These are phyloP conservation scores for Solidago caesia DNA, from an alignment of 129 eudicot species.

Conservation along the genomic window DNA sequence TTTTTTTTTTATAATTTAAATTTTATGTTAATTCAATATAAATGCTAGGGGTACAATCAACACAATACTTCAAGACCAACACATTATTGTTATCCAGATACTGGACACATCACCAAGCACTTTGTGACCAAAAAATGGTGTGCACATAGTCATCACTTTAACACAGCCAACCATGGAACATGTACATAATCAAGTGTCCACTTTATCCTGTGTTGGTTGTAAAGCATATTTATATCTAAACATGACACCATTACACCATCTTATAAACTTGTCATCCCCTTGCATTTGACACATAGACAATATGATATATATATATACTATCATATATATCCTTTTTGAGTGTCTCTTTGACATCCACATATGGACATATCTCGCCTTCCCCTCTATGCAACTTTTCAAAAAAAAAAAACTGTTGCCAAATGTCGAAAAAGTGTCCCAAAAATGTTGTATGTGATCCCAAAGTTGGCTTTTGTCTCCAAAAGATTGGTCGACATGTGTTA, in stretches of 20 bases:
- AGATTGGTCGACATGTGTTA: conserved; percentile 18
- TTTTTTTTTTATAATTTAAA: no score
- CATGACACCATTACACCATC: not conserved
- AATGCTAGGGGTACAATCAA: no score
- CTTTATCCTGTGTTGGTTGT: no score
- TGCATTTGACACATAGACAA: conserved; percentile 28
- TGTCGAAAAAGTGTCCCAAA: conserved; percentile 3
- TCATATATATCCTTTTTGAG: conserved; percentile 7
- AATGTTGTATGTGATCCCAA: not conserved
- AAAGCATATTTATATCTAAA: conserved; percentile 11
- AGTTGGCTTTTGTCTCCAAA: not conserved
- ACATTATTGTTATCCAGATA: conserved; percentile 20
- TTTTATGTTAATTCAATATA: no score
- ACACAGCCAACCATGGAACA: not conserved
- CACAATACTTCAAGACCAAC: not conserved
- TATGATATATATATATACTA: not conserved
- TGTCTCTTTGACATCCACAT: conserved; percentile 23
- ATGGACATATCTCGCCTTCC: conserved; percentile 16
- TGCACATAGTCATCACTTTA: not conserved
- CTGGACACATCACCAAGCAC: conserved; percentile 21
- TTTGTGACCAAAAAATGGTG: conserved; percentile 12
- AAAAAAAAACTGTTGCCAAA: conserved; percentile 3
- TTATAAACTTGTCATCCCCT: conserved; percentile 15
- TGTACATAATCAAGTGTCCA: not conserved
- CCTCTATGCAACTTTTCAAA: conserved; percentile 14